Evolutionary conservation across 441 rosid species (phyloP), one percentile per base, ranked within the genome.

Genomic region (Eutrema salsugineum): DNA sequence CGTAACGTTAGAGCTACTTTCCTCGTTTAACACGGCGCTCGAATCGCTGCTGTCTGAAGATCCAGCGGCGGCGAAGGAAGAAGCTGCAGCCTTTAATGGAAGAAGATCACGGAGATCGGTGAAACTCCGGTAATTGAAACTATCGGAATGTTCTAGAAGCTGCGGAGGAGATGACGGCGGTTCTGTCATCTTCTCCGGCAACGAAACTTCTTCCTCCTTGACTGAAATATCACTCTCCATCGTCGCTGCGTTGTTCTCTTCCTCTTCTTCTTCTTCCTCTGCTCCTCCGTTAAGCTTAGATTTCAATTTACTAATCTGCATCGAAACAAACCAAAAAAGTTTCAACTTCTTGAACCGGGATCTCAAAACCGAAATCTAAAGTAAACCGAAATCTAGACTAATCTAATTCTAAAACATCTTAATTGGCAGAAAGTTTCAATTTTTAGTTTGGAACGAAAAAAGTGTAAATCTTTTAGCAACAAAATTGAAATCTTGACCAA

Each of bases 1-100:
- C 17, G 44, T 56, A 2, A 9, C 67, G 14, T 69, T 64, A 9
- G 80, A 89, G 72, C 72, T 71, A 65, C 77, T 79, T 19, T 89
- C 91, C 6, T 88, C 94, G 54, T 89, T 91, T 14, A 91, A 53
- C 49, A 91, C 73, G 1, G 97, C 97, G 65, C 97, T 91, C 1
- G 95, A 87, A 57, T 89, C 93, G 42, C 97, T 87, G 10, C 79
- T 76, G 53, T 89, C 91, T 0, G 97, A 90, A 2, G 95, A 87
- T 58, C 93, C 97, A 24, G 88, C 96, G 11, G 59, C 78, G 20
- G 51, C 73, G 14, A 42, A 42, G 14, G 70, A 54, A 27, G 73
- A 28, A 40, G 68, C 47, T 0, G 53, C 49, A 0, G 63, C 54
- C 16, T 70, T 70, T 22, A 59, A 46, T 0, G 90, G 22, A 82